Conservation (phyloP, 2,329 filamentous ascomycete species). For the Chaetomium sp. region DNA sequence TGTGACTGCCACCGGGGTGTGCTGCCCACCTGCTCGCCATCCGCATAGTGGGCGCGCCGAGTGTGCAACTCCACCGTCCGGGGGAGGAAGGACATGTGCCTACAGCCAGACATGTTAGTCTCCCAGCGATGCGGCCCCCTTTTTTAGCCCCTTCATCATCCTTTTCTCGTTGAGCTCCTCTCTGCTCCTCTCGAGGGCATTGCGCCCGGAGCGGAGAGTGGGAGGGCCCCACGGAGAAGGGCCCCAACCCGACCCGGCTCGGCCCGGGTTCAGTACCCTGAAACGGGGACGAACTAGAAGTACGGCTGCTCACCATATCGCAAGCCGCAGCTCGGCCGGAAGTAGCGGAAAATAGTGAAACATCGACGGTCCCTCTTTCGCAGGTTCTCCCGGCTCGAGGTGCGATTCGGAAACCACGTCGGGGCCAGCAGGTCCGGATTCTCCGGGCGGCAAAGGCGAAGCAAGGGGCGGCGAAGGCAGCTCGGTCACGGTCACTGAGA, state of each 20-base stretch:
- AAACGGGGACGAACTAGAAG: background rate
- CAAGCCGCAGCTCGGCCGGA: slow-evolving; percentile 32
- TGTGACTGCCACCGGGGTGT: slow-evolving; percentile 27
- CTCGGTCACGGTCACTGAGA: slow-evolving; percentile 11
- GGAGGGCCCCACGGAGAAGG: too few species aligned
- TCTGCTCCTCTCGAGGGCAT: too few species aligned
- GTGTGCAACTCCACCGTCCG: slow-evolving; percentile 32
- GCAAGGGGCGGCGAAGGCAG: slow-evolving; percentile 9
- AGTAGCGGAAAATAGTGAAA: slow-evolving; percentile 29
- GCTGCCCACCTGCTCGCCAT: slow-evolving; percentile 14
- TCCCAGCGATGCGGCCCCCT: background rate
- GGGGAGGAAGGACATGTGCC: slow-evolving; percentile 28
- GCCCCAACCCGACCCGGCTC: background rate
- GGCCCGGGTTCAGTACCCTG: too few species aligned
- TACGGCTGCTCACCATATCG: slow-evolving; percentile 26
- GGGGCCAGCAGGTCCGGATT: background rate
- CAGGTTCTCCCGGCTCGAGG: background rate
- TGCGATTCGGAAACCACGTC: background rate
- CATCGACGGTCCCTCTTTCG: background rate
- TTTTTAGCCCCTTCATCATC: background rate
- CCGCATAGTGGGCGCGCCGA: slow-evolving; percentile 27
- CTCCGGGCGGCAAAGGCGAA: slow-evolving; percentile 1
- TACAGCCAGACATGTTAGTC: slow-evolving; percentile 4
- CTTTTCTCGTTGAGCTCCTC: too few species aligned
- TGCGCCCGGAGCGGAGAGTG: too few species aligned